These are phyloP conservation scores for Cucumis hystrix DNA, from an alignment of 306 rosid species.

Conservation along the genomic window DNA sequence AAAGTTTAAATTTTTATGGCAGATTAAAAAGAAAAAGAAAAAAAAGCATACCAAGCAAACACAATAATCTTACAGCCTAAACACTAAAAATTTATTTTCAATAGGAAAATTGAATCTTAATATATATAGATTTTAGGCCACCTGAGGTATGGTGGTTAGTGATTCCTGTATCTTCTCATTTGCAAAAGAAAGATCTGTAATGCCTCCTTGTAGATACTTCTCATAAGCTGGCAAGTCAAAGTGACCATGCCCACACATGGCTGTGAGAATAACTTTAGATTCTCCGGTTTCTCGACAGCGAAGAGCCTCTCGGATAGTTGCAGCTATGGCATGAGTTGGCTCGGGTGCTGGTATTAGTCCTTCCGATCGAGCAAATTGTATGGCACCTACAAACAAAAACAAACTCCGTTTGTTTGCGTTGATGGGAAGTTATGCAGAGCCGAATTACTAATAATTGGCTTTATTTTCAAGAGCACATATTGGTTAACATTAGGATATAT, in stretches of 20 bases:
- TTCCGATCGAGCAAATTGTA: conserved; percentile 79
- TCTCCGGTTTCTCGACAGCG: conserved; percentile 65
- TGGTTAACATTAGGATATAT: not conserved
- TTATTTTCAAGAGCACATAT: too few relatives aligned
- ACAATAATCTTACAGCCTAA: too few relatives aligned
- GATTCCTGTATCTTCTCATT: conserved; percentile 51
- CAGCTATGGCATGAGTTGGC: conserved; percentile 91
- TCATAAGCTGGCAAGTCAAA: conserved; percentile 79
- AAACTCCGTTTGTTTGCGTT: not conserved
- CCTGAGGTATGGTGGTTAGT: conserved; percentile 44
- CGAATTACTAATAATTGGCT: not conserved
- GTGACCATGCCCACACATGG: conserved; percentile 98
- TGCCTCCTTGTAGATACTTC: conserved; percentile 64
- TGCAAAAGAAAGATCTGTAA: conserved; percentile 74
- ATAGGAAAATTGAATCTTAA: too few relatives aligned
- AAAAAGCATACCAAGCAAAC: too few relatives aligned
- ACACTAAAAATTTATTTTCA: too few relatives aligned
- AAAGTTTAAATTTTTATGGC: too few relatives aligned
- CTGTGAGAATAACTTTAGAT: conserved; percentile 81
- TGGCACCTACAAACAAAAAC: conserved; percentile 44
- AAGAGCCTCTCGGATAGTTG: conserved; percentile 80
- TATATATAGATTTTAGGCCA: conserved; percentile 8
- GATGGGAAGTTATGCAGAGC: not conserved
- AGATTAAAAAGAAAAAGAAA: too few relatives aligned
- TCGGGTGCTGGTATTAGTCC: conserved; percentile 95